phyloP scores from a whole-genome alignment of 768 basidiomycete genomes.

The Cantharellus cinnabarinus region DNA sequence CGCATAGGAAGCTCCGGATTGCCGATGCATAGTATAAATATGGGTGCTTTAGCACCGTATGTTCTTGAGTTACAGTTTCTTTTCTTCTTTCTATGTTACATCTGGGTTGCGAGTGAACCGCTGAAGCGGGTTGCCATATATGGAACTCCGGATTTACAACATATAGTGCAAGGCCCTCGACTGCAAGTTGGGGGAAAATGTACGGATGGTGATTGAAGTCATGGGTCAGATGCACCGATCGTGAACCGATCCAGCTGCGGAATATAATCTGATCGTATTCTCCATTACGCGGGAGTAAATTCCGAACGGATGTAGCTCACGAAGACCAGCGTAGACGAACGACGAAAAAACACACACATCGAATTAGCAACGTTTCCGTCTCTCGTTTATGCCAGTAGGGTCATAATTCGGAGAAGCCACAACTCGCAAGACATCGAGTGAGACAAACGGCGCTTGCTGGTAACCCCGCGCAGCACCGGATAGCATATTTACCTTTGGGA shows the following conservation, averaged over 20 bases:
- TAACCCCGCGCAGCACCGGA: neutral
- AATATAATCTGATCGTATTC: neutral
- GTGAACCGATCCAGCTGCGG: neutral
- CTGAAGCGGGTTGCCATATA: too few relatives aligned
- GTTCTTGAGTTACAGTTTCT: too few relatives aligned
- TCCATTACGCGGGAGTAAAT: neutral
- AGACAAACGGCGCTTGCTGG: neutral
- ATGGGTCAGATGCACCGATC: neutral
- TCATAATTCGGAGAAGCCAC: neutral
- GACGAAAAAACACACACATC: neutral
- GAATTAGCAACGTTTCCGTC: neutral
- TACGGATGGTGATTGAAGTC: neutral
- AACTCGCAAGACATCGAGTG: neutral
- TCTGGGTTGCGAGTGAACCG: too few relatives aligned
- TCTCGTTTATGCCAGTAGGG: neutral
- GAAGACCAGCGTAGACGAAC: neutral
- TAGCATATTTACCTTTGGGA: neutral
- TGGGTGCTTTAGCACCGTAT: too few relatives aligned
- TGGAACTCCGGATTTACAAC: too few relatives aligned
- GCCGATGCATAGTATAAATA: too few relatives aligned
- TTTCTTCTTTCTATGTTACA: too few relatives aligned
- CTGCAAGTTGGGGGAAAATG: neutral
- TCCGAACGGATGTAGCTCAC: neutral
- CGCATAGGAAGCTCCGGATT: too few relatives aligned
- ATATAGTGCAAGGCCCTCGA: neutral